These are phyloP conservation scores for Bisporella sp. DNA, from an alignment of 2,329 filamentous ascomycete genomes.

Conservation along the genomic window DNA sequence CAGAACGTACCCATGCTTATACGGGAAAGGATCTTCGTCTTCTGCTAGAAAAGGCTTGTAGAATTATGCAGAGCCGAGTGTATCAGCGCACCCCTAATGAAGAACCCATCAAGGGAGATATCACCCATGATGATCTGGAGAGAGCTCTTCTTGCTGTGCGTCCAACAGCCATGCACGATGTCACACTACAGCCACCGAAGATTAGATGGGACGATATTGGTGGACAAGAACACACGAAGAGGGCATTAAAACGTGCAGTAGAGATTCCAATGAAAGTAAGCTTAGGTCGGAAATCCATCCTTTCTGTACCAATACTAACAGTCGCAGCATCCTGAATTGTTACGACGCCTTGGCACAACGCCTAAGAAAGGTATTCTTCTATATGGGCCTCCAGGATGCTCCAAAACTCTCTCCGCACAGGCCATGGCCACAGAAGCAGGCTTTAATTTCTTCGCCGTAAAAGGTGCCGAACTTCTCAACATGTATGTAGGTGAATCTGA, in stretches of 20 bases:
- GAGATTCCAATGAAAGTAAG: slow-evolving; percentile 24
- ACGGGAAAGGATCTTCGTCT: slow-evolving; percentile 70
- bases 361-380: slow-evolving; percentile 78
- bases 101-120: background rate
- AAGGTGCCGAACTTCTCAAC: slow-evolving; percentile 86
- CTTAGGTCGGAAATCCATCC: background rate
- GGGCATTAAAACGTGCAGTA: slow-evolving; percentile 41
- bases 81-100: background rate
- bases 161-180: slow-evolving; percentile 81
- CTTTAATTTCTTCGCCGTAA: slow-evolving; percentile 91
- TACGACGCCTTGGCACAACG: slow-evolving; percentile 43
- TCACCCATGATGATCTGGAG: slow-evolving; percentile 48
- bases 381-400: slow-evolving; percentile 90
- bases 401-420: slow-evolving; percentile 87
- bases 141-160: slow-evolving; percentile 61
- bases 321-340: slow-evolving; percentile 39
- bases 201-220: slow-evolving; percentile 85
- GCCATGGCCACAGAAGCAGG: slow-evolving; percentile 85
- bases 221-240: slow-evolving; percentile 72
- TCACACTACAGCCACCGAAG: slow-evolving; percentile 81
- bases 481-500: slow-evolving; percentile 98
- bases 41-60: slow-evolving; percentile 49
- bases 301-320: slow-evolving; percentile 8
- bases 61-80: background rate
- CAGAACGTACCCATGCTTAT: slow-evolving; percentile 78